Conservation (phyloP, 192 early-diverging fungal species). For the Backusella westeae region DNA sequence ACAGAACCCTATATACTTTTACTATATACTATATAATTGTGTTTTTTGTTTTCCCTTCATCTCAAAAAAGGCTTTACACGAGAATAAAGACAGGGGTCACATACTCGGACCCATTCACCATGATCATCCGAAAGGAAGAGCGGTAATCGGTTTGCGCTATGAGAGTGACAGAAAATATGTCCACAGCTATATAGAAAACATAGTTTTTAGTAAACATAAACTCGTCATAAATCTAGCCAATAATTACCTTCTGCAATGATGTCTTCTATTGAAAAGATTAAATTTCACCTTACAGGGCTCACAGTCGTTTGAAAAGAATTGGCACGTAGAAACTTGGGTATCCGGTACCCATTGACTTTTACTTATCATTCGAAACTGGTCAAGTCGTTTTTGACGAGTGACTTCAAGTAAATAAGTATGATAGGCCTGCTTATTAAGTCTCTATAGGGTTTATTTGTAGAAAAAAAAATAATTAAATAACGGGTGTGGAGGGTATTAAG, state of each 20-base stretch:
- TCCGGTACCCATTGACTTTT: neutral
- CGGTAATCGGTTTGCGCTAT: constrained; percentile 10
- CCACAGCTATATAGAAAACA: constrained; percentile 8
- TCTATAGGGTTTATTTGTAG: too few relatives aligned
- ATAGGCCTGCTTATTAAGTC: neutral
- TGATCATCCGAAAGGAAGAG: neutral
- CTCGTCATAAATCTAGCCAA: too few relatives aligned
- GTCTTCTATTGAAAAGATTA: neutral
- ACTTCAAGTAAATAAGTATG: constrained; percentile 8
- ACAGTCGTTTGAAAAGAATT: neutral
- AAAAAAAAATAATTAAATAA: too few relatives aligned
- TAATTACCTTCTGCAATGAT: constrained; percentile 18
- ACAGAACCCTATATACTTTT: too few relatives aligned
- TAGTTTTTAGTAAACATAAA: neutral
- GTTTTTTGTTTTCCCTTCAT: neutral
- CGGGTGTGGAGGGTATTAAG: too few relatives aligned
- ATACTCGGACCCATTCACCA: constrained; percentile 20
- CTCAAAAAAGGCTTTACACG: neutral
- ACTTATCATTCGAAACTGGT: neutral
- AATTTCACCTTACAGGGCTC: neutral
- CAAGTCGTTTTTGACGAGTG: constrained; percentile 1
- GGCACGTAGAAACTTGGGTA: neutral
- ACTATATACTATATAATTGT: neutral
- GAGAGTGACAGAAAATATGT: constrained; percentile 20
- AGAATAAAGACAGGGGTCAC: constrained; percentile 14